phyloP scores from a whole-genome alignment of 306 rosid genomes.

The Lagenaria siceraria region DNA sequence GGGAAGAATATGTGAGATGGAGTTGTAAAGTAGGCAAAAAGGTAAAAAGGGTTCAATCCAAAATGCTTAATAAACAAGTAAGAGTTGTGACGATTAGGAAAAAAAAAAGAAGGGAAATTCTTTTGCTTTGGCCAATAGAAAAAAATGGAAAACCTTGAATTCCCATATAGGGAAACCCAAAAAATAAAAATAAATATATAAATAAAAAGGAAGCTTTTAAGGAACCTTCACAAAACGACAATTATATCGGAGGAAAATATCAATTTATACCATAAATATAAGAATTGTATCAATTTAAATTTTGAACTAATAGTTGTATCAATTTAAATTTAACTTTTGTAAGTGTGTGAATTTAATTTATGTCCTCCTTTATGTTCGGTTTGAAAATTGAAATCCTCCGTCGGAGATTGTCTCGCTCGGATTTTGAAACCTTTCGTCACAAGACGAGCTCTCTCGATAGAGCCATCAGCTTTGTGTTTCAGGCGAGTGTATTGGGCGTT shows the following conservation, averaged over 20 bases:
- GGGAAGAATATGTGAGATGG: conserved; percentile 16
- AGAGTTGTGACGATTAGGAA: neutral
- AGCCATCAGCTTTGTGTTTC: too few relatives aligned
- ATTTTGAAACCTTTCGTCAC: too few relatives aligned
- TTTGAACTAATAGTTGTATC: too few relatives aligned
- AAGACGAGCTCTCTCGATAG: too few relatives aligned
- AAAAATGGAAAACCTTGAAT: conserved; percentile 27
- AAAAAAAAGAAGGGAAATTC: neutral
- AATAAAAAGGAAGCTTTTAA: conserved; percentile 14
- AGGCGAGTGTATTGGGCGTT: too few relatives aligned
- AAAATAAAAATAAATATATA: neutral
- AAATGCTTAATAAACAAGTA: conserved; percentile 9
- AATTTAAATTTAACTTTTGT: too few relatives aligned
- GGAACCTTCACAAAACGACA: conserved; percentile 23
- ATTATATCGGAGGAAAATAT: neutral
- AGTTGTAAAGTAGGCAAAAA: conserved; percentile 40
- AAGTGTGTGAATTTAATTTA: too few relatives aligned
- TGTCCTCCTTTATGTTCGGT: too few relatives aligned
- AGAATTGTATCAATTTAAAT: too few relatives aligned
- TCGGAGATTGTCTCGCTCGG: too few relatives aligned
- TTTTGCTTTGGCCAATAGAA: neutral
- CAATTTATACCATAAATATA: too few relatives aligned
- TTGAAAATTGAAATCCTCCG: too few relatives aligned
- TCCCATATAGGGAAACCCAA: conserved; percentile 34
- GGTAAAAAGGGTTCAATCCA: conserved; percentile 21